Conservation (phyloP, 371 early-diverging fungal genomes). For the Smittium mucronatum region DNA sequence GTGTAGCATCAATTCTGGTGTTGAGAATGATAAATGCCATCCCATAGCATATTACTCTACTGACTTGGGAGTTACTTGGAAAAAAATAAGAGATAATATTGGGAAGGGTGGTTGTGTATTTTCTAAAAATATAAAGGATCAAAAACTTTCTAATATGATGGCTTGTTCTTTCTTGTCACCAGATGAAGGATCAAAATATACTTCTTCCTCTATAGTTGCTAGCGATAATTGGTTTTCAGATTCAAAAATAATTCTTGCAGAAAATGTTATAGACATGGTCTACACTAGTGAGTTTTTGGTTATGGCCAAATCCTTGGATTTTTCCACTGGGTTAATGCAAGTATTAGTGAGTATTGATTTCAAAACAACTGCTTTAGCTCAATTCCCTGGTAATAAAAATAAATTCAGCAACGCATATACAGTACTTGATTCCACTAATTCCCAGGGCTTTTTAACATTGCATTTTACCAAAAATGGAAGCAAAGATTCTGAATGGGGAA, state of each 20-base stretch:
- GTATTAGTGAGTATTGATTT: conserved; percentile 66
- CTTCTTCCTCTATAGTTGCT: conserved; percentile 41
- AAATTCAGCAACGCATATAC: conserved; percentile 32
- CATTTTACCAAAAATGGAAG: conserved; percentile 52
- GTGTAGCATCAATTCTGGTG: conserved; percentile 2
- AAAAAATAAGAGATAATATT: conserved; percentile 33
- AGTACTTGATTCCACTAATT: conserved; percentile 39
- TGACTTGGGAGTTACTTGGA: conserved; percentile 64
- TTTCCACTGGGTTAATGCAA: conserved; percentile 21
- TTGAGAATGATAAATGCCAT: conserved; percentile 37
- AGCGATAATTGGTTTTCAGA: conserved; percentile 18
- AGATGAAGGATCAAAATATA: not conserved
- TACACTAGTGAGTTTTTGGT: conserved; percentile 66
- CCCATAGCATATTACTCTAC: conserved; percentile 56
- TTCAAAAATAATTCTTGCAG: not conserved
- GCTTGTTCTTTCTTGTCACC: conserved; percentile 13
- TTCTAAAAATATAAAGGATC: not conserved
- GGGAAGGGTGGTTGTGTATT: conserved; percentile 30
- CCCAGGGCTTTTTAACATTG: conserved; percentile 46
- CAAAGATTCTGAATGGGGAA: conserved; percentile 58
- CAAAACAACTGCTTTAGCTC: conserved; percentile 46
- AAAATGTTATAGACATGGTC: not conserved
- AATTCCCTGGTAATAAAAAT: conserved; percentile 51
- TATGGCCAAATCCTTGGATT: conserved; percentile 38
- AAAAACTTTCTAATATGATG: conserved; percentile 7